Percentiles rank a stretch among this genome's conserved stretches.
phyloP scores from a whole-genome alignment of 148 eudicot genomes.

The Cornus controversa region DNA sequence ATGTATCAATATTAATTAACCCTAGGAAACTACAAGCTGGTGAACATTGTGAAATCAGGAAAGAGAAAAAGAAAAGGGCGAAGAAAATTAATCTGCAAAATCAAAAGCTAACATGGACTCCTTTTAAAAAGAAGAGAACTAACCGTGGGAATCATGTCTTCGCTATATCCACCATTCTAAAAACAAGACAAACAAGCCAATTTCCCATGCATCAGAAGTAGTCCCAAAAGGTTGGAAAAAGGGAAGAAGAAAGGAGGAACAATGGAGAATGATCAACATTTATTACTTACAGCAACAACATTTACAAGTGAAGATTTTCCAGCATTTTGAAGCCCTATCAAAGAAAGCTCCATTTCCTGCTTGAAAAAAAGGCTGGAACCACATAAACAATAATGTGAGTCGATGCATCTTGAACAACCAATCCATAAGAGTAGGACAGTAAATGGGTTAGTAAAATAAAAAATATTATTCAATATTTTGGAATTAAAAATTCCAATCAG shows the following conservation, averaged over 20 bases:
- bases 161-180: constrained; percentile 93
- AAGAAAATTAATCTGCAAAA: not conserved
- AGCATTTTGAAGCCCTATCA: constrained; percentile 96
- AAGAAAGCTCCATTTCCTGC: constrained; percentile 97
- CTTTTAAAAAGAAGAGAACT: constrained; percentile 26
- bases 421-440: too few relatives aligned
- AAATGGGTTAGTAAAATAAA: too few relatives aligned
- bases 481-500: too few relatives aligned
- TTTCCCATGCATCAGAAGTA: constrained; percentile 6
- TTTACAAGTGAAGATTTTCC: constrained; percentile 97
- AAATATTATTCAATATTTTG: too few relatives aligned
- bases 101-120: not conserved
- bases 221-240: not conserved
- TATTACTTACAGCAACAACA: constrained; percentile 70
- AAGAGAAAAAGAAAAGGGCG: not conserved
- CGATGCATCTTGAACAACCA: not conserved
- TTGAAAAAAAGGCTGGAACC: constrained; percentile 88
- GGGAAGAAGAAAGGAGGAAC: not conserved
- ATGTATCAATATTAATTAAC: not conserved
- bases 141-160: constrained; percentile 98
- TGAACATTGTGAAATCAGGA: not conserved
- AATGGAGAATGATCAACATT: not conserved
- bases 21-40: not conserved
- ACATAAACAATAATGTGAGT: constrained; percentile 15
- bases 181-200: constrained; percentile 14